Evolutionary conservation across 208 protist species (phyloP).

Genomic region (Blastocrithidia nonstop): DNA sequence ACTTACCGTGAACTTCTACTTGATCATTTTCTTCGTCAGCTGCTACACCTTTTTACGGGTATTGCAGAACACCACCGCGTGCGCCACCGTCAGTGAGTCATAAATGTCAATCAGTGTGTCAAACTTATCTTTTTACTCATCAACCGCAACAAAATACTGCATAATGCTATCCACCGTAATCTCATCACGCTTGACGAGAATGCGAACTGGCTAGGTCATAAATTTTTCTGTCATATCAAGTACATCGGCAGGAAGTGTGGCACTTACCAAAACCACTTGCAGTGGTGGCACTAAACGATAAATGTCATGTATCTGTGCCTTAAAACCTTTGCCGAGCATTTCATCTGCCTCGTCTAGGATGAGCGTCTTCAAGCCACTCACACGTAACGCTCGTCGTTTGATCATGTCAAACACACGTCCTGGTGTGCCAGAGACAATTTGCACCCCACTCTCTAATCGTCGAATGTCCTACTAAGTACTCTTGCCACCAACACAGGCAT

Average conservation of each 20-base stretch:
- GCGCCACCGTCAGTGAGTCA: conserved; percentile 96
- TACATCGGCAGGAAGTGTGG: conserved; percentile 81
- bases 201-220: conserved; percentile 95
- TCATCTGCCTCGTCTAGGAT: conserved; percentile 99
- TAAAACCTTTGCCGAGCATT: conserved; percentile 98
- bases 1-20: conserved; percentile 92
- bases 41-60: conserved; percentile 97
- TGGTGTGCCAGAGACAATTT: conserved; percentile 97
- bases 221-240: conserved; percentile 95
- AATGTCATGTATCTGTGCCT: conserved; percentile 98
- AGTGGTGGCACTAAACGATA: conserved; percentile 88
- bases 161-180: conserved; percentile 96
- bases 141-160: conserved; percentile 97
- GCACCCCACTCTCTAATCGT: conserved; percentile 77
- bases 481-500: conserved; percentile 85
- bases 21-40: conserved; percentile 93
- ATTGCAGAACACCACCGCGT: conserved; percentile 99
- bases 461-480: conserved; percentile 90
- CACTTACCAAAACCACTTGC: conserved; percentile 86
- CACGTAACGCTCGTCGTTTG: conserved; percentile 61
- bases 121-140: conserved; percentile 98
- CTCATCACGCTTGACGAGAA: conserved; percentile 98
- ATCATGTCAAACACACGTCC: conserved; percentile 98
- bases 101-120: conserved; percentile 98
- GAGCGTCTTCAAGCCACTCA: conserved; percentile 83